phyloP scores from a whole-genome alignment of 192 early-diverging fungal genomes.

The Coemansia sp. region DNA sequence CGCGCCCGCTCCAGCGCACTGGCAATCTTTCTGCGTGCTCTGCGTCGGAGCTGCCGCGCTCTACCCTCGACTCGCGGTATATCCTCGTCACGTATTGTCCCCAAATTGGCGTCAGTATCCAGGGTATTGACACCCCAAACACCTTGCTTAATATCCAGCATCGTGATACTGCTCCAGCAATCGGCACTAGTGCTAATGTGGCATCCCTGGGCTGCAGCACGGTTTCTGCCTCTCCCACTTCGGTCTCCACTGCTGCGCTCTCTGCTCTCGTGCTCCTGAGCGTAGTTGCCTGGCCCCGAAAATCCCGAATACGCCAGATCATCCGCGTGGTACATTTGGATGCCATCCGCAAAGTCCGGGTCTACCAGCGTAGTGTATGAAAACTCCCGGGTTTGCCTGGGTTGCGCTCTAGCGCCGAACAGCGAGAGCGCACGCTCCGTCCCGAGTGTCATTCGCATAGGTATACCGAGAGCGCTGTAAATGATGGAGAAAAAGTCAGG shows the following conservation, averaged over 20 bases:
- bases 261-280: background rate
- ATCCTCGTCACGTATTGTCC: background rate
- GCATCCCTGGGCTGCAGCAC: background rate
- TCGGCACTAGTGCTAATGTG: background rate
- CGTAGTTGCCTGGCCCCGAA: background rate
- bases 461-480: background rate
- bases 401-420: constrained; percentile 5
- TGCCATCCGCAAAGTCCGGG: background rate
- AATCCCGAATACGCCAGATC: constrained; percentile 1
- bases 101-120: background rate
- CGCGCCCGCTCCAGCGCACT: constrained; percentile 5
- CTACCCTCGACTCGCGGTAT: constrained; percentile 5
- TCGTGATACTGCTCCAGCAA: constrained; percentile 9
- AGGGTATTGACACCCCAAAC: background rate
- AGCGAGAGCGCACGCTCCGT: constrained; percentile 1
- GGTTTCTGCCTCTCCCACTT: background rate
- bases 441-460: background rate
- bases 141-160: background rate
- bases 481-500: background rate
- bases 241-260: background rate
- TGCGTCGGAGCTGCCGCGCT: constrained; percentile 14
- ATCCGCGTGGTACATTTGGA: constrained; percentile 19
- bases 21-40: constrained; percentile 10
- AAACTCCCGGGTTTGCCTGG: constrained; percentile 9
- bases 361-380: constrained; percentile 19